These are phyloP conservation scores for Spirogloea muscicola DNA, from an alignment of 139 green algal genomes.

Conservation along the genomic window DNA sequence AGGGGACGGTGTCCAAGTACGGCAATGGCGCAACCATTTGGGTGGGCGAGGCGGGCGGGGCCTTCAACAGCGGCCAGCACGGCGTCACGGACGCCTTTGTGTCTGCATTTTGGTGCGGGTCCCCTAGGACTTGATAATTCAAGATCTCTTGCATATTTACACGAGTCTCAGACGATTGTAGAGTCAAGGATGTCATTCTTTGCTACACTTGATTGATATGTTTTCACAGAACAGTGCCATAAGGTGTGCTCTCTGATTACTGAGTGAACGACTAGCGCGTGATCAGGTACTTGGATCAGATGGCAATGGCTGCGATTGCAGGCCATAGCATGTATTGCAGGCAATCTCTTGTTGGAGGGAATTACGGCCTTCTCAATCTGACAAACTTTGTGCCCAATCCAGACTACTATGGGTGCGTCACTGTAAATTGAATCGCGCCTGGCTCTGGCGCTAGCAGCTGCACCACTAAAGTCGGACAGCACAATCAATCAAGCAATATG, in stretches of 20 bases:
- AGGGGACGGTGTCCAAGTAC: neutral
- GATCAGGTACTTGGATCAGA: constrained; percentile 17
- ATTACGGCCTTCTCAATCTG: constrained; percentile 23
- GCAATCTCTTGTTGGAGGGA: constrained; percentile 38
- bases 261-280: too few relatives aligned
- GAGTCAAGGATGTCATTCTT: too few relatives aligned
- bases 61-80: constrained; percentile 23
- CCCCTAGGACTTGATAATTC: too few relatives aligned
- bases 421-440: too few relatives aligned
- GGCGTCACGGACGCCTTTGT: constrained; percentile 29
- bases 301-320: constrained; percentile 1
- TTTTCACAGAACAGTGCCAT: too few relatives aligned
- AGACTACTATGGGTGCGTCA: constrained; percentile 21
- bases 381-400: constrained; percentile 3
- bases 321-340: constrained; percentile 10
- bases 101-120: constrained; percentile 37
- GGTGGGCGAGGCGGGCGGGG: constrained; percentile 27
- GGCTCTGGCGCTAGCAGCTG: neutral
- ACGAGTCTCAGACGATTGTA: too few relatives aligned
- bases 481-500: neutral
- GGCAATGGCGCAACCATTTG: constrained; percentile 2
- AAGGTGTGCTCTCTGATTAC: too few relatives aligned
- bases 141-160: too few relatives aligned
- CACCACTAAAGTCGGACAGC: neutral
- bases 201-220: too few relatives aligned